These are phyloP conservation scores for Amylostereum chailletii DNA, from an alignment of 1,284 basidiomycete genomes.

Conservation along the genomic window DNA sequence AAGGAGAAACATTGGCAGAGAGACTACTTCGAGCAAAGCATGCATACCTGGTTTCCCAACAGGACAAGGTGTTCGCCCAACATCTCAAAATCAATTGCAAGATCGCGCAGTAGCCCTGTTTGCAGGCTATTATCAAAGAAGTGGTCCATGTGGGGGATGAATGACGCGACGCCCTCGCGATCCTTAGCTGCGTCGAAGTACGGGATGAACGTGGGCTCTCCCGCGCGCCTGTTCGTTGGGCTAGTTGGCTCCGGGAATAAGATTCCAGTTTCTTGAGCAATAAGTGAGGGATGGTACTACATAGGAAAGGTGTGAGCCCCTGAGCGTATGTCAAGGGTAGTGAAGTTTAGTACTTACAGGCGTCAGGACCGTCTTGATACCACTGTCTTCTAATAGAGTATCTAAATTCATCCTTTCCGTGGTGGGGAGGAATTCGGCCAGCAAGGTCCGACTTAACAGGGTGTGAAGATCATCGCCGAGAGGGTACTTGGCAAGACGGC, in stretches of 20 bases:
- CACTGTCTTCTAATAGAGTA: constrained; percentile 40
- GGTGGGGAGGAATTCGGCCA: constrained; percentile 52
- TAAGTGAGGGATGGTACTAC: constrained; percentile 42
- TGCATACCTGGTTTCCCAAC: constrained; percentile 52
- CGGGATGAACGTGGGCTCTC: constrained; percentile 31
- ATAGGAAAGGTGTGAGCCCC: background rate
- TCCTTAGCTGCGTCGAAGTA: constrained; percentile 41
- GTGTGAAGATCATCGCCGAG: constrained; percentile 34
- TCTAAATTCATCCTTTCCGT: constrained; percentile 48
- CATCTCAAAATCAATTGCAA: constrained; percentile 52
- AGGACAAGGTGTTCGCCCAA: constrained; percentile 54
- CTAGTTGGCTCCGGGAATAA: constrained; percentile 37
- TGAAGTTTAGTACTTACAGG: constrained; percentile 16
- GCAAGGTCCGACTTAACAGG: constrained; percentile 39
- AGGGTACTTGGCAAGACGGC: constrained; percentile 35
- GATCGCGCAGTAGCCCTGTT: constrained; percentile 54
- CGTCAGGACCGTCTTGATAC: constrained; percentile 35
- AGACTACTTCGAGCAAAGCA: background rate
- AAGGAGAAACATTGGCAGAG: background rate
- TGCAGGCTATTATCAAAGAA: constrained; percentile 64
- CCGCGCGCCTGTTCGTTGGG: constrained; percentile 13
- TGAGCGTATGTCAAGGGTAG: no score
- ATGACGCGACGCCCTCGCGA: constrained; percentile 41
- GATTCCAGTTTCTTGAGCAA: constrained; percentile 28
- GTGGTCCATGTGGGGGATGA: constrained; percentile 58